Conservation (phyloP, 208 protist genomes). For the Kentomonas sorsogonicus region DNA sequence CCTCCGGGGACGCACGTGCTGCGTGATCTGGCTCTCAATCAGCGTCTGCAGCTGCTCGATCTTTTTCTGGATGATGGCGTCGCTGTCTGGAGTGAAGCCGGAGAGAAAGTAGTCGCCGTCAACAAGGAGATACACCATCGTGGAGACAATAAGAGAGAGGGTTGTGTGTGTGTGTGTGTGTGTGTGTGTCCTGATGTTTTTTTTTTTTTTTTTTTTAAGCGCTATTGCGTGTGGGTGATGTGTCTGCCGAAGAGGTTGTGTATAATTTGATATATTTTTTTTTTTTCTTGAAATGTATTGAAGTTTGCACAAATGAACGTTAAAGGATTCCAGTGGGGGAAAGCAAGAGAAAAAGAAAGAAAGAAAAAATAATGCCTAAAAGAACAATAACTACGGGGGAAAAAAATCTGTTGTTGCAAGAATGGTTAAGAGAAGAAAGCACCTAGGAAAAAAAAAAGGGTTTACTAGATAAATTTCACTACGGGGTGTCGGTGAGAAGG, state of each 20-base stretch:
- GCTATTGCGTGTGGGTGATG: too few species aligned
- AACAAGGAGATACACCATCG: conserved; percentile 54
- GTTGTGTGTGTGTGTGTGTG: too few species aligned
- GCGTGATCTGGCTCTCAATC: conserved; percentile 42
- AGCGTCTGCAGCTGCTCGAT: conserved; percentile 36
- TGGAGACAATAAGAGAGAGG: not conserved
- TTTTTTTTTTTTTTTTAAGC: too few species aligned
- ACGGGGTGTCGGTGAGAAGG: too few species aligned
- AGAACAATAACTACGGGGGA: not conserved
- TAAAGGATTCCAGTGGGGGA: conserved; percentile 3
- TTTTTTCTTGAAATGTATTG: not conserved
- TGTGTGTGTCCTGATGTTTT: too few species aligned
- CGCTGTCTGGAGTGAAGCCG: conserved; percentile 49
- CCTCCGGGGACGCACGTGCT: not conserved
- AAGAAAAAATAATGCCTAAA: conserved; percentile 2
- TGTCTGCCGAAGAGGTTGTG: too few species aligned
- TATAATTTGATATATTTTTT: too few species aligned
- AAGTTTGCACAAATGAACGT: not conserved
- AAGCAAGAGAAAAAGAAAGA: conserved; percentile 5
- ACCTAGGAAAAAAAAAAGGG: too few species aligned
- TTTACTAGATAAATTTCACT: too few species aligned
- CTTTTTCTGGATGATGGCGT: conserved; percentile 30
- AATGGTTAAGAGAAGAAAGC: conserved; percentile 1
- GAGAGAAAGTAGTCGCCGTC: conserved; percentile 76
- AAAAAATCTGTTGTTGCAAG: not conserved